Evolutionary conservation across 106 monocot species (phyloP).

Genomic region (Platanthera zijinensis): DNA sequence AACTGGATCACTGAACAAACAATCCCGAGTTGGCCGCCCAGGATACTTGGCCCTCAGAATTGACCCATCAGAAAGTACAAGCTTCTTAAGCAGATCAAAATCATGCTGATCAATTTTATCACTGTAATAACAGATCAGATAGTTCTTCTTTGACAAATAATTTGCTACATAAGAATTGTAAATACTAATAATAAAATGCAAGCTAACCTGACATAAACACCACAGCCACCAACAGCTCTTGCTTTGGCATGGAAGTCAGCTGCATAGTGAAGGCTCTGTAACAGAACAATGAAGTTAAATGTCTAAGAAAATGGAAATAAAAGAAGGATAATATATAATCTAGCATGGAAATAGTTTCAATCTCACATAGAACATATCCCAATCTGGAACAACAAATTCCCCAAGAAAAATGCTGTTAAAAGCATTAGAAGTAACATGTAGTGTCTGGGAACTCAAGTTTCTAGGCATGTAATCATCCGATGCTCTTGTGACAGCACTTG

Average conservation of each 20-base stretch:
- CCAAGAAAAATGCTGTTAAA: conserved; percentile 44
- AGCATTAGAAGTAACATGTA: conserved; percentile 40
- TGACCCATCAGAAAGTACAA: conserved; percentile 41
- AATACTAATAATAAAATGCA: not conserved
- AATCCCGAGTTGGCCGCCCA: conserved; percentile 41
- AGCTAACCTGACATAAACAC: conserved; percentile 36
- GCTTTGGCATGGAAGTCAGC: conserved; percentile 49
- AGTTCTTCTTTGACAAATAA: not conserved
- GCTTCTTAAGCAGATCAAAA: conserved; percentile 33
- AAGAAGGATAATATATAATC: not conserved
- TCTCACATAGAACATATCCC: conserved; percentile 62
- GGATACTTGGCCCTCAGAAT: conserved; percentile 41
- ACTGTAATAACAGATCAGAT: conserved; percentile 11
- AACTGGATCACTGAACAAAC: conserved; percentile 37
- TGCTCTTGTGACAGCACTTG: conserved; percentile 40
- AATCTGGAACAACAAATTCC: conserved; percentile 40
- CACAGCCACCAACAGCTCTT: conserved; percentile 45
- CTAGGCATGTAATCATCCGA: conserved; percentile 43
- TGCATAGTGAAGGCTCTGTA: conserved; percentile 36
- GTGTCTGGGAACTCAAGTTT: conserved; percentile 26
- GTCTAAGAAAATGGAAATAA: not conserved
- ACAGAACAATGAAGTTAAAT: not conserved
- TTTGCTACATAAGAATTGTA: not conserved
- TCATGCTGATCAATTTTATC: conserved; percentile 42
- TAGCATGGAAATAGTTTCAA: not conserved